A percentile compares a stretch with the other conserved stretches of the same genome.
Conservation (phyloP, 176 grass and related monocot species). For the Oryza glaberrima region DNA sequence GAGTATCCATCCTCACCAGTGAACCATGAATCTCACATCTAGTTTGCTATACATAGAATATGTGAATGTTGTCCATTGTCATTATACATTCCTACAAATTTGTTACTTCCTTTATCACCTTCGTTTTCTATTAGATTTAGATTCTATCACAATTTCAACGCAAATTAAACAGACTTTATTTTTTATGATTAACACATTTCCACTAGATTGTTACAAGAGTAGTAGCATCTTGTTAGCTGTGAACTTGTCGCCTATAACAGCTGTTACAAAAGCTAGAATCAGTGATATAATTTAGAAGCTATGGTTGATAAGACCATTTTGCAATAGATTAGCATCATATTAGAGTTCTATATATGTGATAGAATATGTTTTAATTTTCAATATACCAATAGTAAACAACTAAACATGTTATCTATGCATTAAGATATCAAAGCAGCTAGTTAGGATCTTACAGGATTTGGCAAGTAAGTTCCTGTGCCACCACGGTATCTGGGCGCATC, state of each 20-base stretch:
- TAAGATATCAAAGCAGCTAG: constrained; percentile 21
- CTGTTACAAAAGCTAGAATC: background rate
- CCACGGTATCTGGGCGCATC: constrained; percentile 83
- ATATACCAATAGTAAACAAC: constrained; percentile 14
- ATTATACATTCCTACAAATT: background rate
- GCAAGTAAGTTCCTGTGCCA: constrained; percentile 92
- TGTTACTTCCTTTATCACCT: background rate
- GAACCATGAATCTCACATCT: constrained; percentile 28
- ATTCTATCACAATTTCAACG: background rate
- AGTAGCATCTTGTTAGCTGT: background rate
- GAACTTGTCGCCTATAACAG: constrained; percentile 17
- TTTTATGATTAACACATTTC: constrained; percentile 9
- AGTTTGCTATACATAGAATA: constrained; percentile 25
- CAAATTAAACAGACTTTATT: background rate
- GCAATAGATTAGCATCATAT: background rate
- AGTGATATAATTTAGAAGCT: constrained; percentile 22
- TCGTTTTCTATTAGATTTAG: background rate
- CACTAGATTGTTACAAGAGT: constrained; percentile 12
- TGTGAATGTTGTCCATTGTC: background rate
- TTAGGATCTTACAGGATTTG: constrained; percentile 89
- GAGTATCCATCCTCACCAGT: background rate
- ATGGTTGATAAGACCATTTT: constrained; percentile 21
- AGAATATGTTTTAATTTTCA: constrained; percentile 11
- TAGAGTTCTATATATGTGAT: background rate
- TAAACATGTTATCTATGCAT: constrained; percentile 16